Conservation (phyloP, 345 rosid genomes). For the Lepidium africanum region DNA sequence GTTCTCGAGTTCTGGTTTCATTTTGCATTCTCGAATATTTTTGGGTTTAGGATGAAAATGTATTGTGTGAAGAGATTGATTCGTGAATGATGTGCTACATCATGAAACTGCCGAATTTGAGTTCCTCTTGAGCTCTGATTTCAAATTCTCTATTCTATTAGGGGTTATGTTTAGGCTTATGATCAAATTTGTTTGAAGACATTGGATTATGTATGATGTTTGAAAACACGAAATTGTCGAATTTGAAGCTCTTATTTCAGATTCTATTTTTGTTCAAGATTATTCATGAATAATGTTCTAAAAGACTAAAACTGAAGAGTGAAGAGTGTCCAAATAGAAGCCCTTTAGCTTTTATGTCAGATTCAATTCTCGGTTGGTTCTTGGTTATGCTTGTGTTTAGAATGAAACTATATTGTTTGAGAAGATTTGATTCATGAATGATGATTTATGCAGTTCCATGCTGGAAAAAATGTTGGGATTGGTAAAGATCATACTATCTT, state of each 20-base stretch:
- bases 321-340: background rate
- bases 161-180: background rate
- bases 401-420: background rate
- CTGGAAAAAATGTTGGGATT: constrained; percentile 89
- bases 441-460: constrained; percentile 57
- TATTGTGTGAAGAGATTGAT: background rate
- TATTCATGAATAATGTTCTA: background rate
- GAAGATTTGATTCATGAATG: background rate
- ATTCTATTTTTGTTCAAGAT: constrained; percentile 3
- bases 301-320: no score
- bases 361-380: constrained; percentile 24
- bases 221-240: no score
- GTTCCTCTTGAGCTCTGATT: background rate
- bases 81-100: background rate
- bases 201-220: background rate
- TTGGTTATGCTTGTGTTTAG: constrained; percentile 8
- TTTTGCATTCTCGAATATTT: background rate
- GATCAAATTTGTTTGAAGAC: background rate
- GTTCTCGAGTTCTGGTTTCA: background rate
- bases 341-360: background rate
- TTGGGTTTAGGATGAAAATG: background rate
- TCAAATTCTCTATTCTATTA: constrained; percentile 13
- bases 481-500: constrained; percentile 87
- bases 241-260: background rate
- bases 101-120: background rate